These are phyloP conservation scores for Debaryomyces sp. DNA, from an alignment of 1,139 yeast species.

Conservation along the genomic window DNA sequence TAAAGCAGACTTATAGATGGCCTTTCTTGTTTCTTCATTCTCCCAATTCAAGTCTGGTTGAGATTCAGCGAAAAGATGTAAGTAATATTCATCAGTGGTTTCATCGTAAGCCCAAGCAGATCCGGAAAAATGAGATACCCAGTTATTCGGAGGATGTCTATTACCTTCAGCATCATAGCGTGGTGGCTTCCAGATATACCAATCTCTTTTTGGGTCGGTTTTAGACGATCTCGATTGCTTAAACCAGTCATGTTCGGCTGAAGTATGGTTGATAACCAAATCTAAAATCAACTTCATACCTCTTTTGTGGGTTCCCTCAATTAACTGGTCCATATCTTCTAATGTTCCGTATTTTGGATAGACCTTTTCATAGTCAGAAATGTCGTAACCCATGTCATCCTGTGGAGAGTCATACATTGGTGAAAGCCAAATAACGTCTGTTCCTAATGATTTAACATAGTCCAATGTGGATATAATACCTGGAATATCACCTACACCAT, in stretches of 20 bases:
- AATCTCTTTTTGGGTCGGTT: slow-evolving; percentile 58
- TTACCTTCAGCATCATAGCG: slow-evolving; percentile 48
- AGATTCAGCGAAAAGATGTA: slow-evolving; percentile 51
- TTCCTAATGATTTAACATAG: slow-evolving; percentile 53
- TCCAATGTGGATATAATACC: slow-evolving; percentile 57
- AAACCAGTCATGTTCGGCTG: slow-evolving; percentile 60
- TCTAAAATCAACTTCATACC: slow-evolving; percentile 57
- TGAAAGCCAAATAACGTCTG: slow-evolving; percentile 57
- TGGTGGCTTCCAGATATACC: slow-evolving; percentile 62
- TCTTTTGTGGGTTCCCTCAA: slow-evolving; percentile 48
- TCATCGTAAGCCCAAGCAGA: slow-evolving; percentile 62
- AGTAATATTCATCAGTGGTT: slow-evolving; percentile 53
- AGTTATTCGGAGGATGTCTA: slow-evolving; percentile 58
- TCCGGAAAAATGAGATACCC: slow-evolving; percentile 55
- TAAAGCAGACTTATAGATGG: slow-evolving; percentile 52
- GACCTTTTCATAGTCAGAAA: slow-evolving; percentile 53
- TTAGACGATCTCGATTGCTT: slow-evolving; percentile 54
- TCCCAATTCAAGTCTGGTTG: slow-evolving; percentile 70
- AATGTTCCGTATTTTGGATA: slow-evolving; percentile 57
- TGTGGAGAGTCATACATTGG: slow-evolving; percentile 64
- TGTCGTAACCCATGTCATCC: slow-evolving; percentile 67
- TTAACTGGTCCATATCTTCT: slow-evolving; percentile 52
- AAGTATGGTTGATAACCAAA: slow-evolving; percentile 61
- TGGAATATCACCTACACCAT: slow-evolving; percentile 58
- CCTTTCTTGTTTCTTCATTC: slow-evolving; percentile 51